Conservation (phyloP, 2,329 filamentous ascomycete genomes). For the Aureobasidium mangrovei region DNA sequence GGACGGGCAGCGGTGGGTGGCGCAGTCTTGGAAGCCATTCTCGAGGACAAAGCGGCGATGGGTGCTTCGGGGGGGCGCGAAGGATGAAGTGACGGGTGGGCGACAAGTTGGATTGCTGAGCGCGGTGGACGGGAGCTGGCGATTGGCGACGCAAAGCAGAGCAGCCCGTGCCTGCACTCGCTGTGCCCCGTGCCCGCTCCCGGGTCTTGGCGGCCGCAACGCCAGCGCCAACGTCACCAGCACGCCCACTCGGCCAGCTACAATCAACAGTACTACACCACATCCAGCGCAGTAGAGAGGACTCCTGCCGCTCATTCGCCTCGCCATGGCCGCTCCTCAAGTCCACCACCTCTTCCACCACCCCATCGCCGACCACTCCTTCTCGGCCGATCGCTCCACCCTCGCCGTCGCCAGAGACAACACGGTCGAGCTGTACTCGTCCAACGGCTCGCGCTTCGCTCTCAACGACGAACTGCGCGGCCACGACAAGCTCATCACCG, state of each 20-base stretch:
- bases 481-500: conserved; percentile 93
- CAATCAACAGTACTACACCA: not conserved
- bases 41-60: too few relatives aligned
- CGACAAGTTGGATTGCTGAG: not conserved
- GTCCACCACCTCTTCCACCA: conserved; percentile 95
- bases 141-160: not conserved
- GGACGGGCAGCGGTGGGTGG: conserved; percentile 3
- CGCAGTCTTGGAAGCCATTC: conserved; percentile 6
- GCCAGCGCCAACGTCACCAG: not conserved
- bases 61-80: too few relatives aligned
- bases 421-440: conserved; percentile 77
- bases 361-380: conserved; percentile 95
- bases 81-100: not conserved
- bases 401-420: conserved; percentile 88
- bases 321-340: conserved; percentile 72
- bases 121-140: not conserved
- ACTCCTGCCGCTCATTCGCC: conserved; percentile 60
- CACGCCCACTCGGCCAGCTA: not conserved
- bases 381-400: conserved; percentile 81
- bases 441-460: conserved; percentile 63
- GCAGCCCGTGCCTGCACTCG: not conserved
- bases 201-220: not conserved
- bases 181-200: too few relatives aligned
- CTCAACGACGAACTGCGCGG: conserved; percentile 89
- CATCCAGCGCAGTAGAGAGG: conserved; percentile 83